Evolutionary conservation across 768 basidiomycete genomes (phyloP).

Genomic region (Termitomyces sp.): DNA sequence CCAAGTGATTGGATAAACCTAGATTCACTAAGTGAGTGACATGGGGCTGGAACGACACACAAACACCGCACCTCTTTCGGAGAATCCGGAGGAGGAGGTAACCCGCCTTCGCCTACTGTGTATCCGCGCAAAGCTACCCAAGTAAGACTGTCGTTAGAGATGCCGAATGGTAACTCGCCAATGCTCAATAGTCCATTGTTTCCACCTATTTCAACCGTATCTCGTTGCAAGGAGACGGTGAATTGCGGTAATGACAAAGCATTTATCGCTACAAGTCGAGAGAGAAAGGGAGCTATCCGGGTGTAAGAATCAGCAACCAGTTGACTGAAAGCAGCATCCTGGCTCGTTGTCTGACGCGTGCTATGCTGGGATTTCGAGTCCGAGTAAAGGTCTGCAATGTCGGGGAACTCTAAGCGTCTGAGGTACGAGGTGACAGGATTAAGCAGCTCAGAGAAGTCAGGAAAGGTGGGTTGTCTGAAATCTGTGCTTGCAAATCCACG

Average conservation of each 20-base stretch:
- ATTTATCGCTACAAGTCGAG: constrained; percentile 35
- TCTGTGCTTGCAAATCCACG: constrained; percentile 8
- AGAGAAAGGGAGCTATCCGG: constrained; percentile 37
- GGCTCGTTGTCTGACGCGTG: constrained; percentile 11
- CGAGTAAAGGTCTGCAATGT: background rate
- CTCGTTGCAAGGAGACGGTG: constrained; percentile 60
- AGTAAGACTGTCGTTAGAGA: constrained; percentile 44
- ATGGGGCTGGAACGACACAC: background rate
- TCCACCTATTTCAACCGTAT: constrained; percentile 62
- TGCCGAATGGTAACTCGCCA: constrained; percentile 53
- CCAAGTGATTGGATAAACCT: constrained; percentile 66
- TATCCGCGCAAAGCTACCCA: constrained; percentile 66
- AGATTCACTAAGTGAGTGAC: constrained; percentile 4
- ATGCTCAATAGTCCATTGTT: constrained; percentile 62
- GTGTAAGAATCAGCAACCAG: constrained; percentile 35
- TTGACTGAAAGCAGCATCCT: constrained; percentile 10
- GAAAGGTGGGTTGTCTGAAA: constrained; percentile 22
- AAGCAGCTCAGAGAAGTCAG: constrained; percentile 18
- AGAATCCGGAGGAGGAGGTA: constrained; percentile 48
- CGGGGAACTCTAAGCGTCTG: constrained; percentile 4
- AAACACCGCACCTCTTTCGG: constrained; percentile 47
- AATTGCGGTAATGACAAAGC: constrained; percentile 41
- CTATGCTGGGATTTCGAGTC: constrained; percentile 1
- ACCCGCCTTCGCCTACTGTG: constrained; percentile 40
- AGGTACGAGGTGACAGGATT: constrained; percentile 4